Evolutionary conservation across 352 stramenopile species (phyloP), one percentile per base, ranked within the genome.

Genomic region (Phytophthora rubi): DNA sequence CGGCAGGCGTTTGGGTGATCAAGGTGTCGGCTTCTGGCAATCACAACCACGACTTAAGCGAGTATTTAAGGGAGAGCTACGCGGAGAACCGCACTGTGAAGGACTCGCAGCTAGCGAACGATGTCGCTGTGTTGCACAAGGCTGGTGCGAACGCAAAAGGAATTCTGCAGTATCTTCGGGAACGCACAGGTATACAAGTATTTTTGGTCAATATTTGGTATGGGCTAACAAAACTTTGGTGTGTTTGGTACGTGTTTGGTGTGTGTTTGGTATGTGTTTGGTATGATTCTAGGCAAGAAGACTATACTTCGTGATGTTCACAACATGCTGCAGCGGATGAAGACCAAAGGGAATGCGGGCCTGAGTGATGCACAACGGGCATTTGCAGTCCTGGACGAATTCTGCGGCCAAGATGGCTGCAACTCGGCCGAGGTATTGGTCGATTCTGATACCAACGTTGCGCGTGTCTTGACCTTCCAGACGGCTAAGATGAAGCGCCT

Each of bases 301-400:
- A 64, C 58, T 7, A 64, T 8, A 2, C 59, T 65, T 23, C 30
- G 48, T 10, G 59, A 65, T 16, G 59, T 65, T 5, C 59, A 65
- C 33, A 65, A 65, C 30, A 65, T 65, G 59, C 18, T 65, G 5
- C 59, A 65, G 13, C 4, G 6, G n/a, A 23, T 65, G 3, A 65
- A 65, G 2, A 21, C 10, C 6, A 23, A 52, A 33, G 16, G 35
- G 30, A 52, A 52, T 32, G 45, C 44, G 1, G 48, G 35, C 8
- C 26, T 57, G 15, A 65, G 1, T 13, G 44, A 63, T 33, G 57
- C 44, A 12, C 16, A 63, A 13, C 44, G 57, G 18, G 26, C 57
- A 2, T 26, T 54, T 35, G 28, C 16, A 2, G 59, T 65, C 1
- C 15, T 65, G 33, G 47, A 53, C 21, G 59, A 53, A 13, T 58